Base-by-base conservation (phyloP, 2,329 filamentous ascomycete species). In the Rasamsonia emersonii region DNA sequence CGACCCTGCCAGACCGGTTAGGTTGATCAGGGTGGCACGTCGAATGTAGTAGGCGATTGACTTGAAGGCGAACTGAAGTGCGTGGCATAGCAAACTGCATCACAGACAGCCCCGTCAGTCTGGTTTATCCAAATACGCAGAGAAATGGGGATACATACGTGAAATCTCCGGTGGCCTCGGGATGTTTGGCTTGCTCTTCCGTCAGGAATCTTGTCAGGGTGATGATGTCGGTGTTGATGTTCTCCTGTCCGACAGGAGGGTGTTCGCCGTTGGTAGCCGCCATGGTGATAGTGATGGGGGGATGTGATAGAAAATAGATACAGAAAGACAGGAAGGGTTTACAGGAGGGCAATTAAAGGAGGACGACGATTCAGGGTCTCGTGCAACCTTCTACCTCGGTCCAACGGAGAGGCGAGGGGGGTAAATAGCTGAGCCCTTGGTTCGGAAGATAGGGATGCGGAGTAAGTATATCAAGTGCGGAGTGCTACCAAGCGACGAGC, bases 41-140 rank as follows among this genome's bases (percentile, higher is more conserved):
- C 89, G 88, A 63, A 98, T 98, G 71, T 95, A 98, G 73, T 96
- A 94, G 50, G 91, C 86, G 62, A 98, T 98, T 46, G 86, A 93
- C 72, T 98, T 98, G 81, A 98, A 98, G 44, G 91, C 89, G 71
- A 96, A 98, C 64, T 96, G 91, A 38, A 98, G 82, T 39, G 91
- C 88, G 61, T 98, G 91, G 73, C 86, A 95, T 38, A 98, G 77
- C 32, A 98, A 75, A 51, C 88, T 95, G 51, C 32, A 20, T 27
- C 9, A 11, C 3, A n/a, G n/a, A n/a, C n/a, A n/a, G n/a, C n/a
- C n/a, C n/a, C 18, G 18, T 7, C 19, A 21, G 7, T 21, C 7
- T 21, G 7, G 7, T 21, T 7, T 21, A 21, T 21, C 19, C 19
- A 21, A 21, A 18, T 29, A 8, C 8, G 9, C 4, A 19, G 13